Evolutionary conservation across 441 rosid species (phyloP), one percentile per base, ranked within the genome.

Genomic region (Capsella rubella): DNA sequence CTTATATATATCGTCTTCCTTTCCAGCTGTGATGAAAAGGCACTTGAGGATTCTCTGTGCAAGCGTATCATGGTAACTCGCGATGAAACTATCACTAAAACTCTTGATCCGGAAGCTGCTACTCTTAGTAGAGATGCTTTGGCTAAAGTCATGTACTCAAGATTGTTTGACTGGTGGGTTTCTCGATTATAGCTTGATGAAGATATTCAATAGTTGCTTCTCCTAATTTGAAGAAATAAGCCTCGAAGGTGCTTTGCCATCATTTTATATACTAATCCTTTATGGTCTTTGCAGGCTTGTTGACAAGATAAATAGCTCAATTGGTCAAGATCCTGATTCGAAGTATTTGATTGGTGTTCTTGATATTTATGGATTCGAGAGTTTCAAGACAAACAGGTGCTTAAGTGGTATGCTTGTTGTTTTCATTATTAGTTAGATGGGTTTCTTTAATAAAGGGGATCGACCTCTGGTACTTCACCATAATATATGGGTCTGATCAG

Each of bases 321-420:
- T 95, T 69, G 97, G 99, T 75, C 97, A 95, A 83, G 97, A 95
- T 75, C 89, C 92, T 64, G 64, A 86, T 53, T 92, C 98, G 42
- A 90, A 90, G 84, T 87, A 67, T 82, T 85, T 95, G 71, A 95
- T 95, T 74, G 98, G 99, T 8, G 98, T 95, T 74, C 87, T 93
- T 77, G 89, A 85, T 84, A 86, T 90, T 53, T 89, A 89, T 77
- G 94, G 96, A 81, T 90, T 90, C 63, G 96, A 89, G 86, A 87
- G 91, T 91, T 95, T 95, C 90, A 89, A 95, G 92, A 89, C 97
- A 88, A 95, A 92, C 97, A 91, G 97, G 99, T 95, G 98, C 93
- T 87, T 88, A 84, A 82, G 89, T 67, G 97, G 95, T 95, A 92
- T 97, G 93, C 88, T 85, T 82, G 81, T 77, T 81, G 85, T 80